Evolutionary conservation across 169 alveolate species (phyloP), one percentile per base, ranked within the genome.

Genomic region (Gregarina niphandrodes): DNA sequence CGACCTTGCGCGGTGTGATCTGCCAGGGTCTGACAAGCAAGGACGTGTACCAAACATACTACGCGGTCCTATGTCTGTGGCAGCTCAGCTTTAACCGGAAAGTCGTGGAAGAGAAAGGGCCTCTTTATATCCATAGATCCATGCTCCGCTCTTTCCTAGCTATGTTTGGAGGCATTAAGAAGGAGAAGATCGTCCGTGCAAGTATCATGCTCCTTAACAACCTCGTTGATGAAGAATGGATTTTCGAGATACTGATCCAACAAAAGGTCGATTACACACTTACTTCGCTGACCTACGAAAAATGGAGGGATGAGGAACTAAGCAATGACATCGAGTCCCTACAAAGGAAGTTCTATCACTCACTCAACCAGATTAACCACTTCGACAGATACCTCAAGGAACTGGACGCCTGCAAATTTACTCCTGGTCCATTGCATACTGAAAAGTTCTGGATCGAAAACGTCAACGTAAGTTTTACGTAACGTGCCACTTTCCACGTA

Each of bases 391-490:
- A 54, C n/a, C 40, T 47, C 35, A 46, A 36, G n/a, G 64, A 54
- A 18, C 64, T 54, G 22, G 51, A 49, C 3, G 45, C 51, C 23
- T 32, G 40, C 35, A 37, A 41, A 16, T 37, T 54, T 3, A 44
- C 39, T 21, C 37, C 53, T 45, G 43, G 55, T 15, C 45, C 45
- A 28, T 11, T 54, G 24, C 64, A 54, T n/a, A 39, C 63, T 9
- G 64, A 54, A 20, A 54, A 54, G 44, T 54, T 48, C 29, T 54
- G 64, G 64, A 36, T 39, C 37, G 64, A 54, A 37, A 54, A 54
- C 37, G 42, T 45, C 21, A 45, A n/a, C n/a, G n/a, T n/a, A n/a
- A n/a, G n/a, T n/a, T n/a, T n/a, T n/a, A n/a, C n/a, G n/a, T n/a
- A n/a, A n/a, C n/a, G n/a, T n/a, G n/a, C n/a, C n/a, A n/a, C n/a